Conservation (phyloP, 495 filamentous ascomycete species). For the Aspergillus diversus region DNA sequence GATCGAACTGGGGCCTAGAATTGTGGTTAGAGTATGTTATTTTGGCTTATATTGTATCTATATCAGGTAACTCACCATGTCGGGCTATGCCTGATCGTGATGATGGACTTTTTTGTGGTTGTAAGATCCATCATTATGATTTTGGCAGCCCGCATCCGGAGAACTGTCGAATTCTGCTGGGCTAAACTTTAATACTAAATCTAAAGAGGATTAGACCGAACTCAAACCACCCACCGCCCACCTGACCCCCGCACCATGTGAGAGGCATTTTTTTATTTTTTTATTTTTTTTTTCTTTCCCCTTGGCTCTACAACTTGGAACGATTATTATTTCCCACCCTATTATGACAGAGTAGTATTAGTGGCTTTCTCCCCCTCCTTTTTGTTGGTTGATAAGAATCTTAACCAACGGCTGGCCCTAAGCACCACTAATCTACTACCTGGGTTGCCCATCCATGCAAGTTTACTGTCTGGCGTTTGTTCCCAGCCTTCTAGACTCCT, state of each 20-base stretch:
- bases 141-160: background rate
- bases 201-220: background rate
- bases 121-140: background rate
- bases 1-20: slow-evolving; percentile 37
- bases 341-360: background rate
- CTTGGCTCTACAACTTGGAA: background rate
- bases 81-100: slow-evolving; percentile 1
- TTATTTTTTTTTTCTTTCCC: background rate
- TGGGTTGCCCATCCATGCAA: slow-evolving; percentile 8
- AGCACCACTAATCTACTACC: slow-evolving; percentile 9
- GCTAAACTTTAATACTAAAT: background rate
- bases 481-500: slow-evolving; percentile 10
- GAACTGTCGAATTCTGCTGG: background rate
- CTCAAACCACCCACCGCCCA: slow-evolving; percentile 21
- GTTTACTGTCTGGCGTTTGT: slow-evolving; percentile 5
- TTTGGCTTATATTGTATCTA: too few species aligned
- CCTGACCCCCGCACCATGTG: slow-evolving; percentile 17
- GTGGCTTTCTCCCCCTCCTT: background rate
- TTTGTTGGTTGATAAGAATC: background rate
- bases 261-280: slow-evolving; percentile 5
- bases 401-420: background rate
- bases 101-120: too few species aligned
- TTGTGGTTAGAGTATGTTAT: slow-evolving; percentile 11
- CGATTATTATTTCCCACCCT: background rate
- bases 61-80: background rate